phyloP scores from a whole-genome alignment of 495 filamentous ascomycete species.

The Pseudotulostoma volvatum region DNA sequence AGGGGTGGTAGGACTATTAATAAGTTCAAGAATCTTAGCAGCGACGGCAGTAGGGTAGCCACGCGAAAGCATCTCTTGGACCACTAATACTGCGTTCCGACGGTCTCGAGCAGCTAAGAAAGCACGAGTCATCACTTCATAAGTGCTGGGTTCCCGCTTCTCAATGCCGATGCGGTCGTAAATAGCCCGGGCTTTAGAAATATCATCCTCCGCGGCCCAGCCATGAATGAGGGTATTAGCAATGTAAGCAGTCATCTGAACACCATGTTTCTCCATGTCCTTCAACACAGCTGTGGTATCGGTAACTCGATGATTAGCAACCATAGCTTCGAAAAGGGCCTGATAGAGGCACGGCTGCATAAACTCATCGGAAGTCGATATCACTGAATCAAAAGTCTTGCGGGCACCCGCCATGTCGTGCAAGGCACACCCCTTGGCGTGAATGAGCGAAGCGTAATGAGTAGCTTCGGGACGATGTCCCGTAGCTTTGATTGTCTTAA shows the following conservation, averaged over 20 bases:
- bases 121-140: constrained; percentile 95
- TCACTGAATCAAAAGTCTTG: constrained; percentile 61
- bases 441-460: constrained; percentile 88
- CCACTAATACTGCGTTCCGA: constrained; percentile 52
- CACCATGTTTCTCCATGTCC: constrained; percentile 51
- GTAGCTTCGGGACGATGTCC: constrained; percentile 74
- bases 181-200: constrained; percentile 59
- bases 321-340: constrained; percentile 88
- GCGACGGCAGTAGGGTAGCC: constrained; percentile 87
- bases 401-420: constrained; percentile 79
- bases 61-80: constrained; percentile 76
- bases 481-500: constrained; percentile 58
- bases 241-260: constrained; percentile 92
- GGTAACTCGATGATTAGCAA: constrained; percentile 73
- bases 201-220: constrained; percentile 75
- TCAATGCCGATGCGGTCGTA: constrained; percentile 57
- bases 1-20: constrained; percentile 16
- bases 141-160: constrained; percentile 92
- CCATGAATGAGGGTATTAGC: constrained; percentile 98
- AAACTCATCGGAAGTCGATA: constrained; percentile 45
- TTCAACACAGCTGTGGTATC: constrained; percentile 58
- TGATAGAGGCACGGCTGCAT: constrained; percentile 83
- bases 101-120: constrained; percentile 73
- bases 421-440: constrained; percentile 86
- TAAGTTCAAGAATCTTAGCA: constrained; percentile 77